Conservation (phyloP, 2,329 filamentous ascomycete species). For the Alternaria metachromatica region DNA sequence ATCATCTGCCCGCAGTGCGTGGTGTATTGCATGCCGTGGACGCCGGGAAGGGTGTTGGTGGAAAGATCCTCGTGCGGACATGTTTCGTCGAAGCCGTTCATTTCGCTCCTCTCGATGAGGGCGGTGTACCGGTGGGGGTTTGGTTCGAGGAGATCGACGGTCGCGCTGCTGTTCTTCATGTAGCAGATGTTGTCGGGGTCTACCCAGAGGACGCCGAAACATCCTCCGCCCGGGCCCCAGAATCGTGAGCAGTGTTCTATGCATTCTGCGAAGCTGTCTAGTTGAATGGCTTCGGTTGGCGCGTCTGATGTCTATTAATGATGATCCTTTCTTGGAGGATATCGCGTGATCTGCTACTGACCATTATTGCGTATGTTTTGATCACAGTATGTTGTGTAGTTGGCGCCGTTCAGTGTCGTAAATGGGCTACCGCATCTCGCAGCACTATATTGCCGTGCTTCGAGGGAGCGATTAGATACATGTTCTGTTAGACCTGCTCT, state of each 20-base stretch:
- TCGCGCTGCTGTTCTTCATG: slow-evolving; percentile 36
- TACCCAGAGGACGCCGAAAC: slow-evolving; percentile 39
- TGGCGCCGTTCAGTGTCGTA: slow-evolving; percentile 37
- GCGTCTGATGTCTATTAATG: slow-evolving; percentile 27
- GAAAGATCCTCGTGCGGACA: slow-evolving; percentile 35
- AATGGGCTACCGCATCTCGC: slow-evolving; percentile 29
- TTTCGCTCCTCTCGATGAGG: slow-evolving; percentile 26
- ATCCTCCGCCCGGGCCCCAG: slow-evolving; percentile 38
- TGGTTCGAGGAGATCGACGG: slow-evolving; percentile 10
- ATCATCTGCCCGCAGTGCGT: slow-evolving; percentile 39
- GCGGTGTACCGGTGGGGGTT: slow-evolving; percentile 26
- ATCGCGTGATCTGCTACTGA: slow-evolving; percentile 4
- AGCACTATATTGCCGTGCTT: slow-evolving; percentile 16
- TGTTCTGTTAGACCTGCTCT: slow-evolving; percentile 25
- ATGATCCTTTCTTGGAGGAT: neutral
- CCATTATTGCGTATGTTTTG: slow-evolving; percentile 39
- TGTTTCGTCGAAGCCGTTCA: slow-evolving; percentile 23
- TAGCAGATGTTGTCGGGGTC: slow-evolving; percentile 29
- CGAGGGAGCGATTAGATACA: slow-evolving; percentile 17
- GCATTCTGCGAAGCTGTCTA: slow-evolving; percentile 30
- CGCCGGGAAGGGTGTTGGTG: slow-evolving; percentile 27
- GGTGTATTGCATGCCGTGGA: slow-evolving; percentile 35
- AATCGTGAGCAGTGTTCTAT: slow-evolving; percentile 44
- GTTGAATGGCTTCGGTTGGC: slow-evolving; percentile 16
- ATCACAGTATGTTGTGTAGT: slow-evolving; percentile 40